Base-by-base conservation (phyloP, 208 protist species). In the Acanthamoeba castellanii region DNA sequence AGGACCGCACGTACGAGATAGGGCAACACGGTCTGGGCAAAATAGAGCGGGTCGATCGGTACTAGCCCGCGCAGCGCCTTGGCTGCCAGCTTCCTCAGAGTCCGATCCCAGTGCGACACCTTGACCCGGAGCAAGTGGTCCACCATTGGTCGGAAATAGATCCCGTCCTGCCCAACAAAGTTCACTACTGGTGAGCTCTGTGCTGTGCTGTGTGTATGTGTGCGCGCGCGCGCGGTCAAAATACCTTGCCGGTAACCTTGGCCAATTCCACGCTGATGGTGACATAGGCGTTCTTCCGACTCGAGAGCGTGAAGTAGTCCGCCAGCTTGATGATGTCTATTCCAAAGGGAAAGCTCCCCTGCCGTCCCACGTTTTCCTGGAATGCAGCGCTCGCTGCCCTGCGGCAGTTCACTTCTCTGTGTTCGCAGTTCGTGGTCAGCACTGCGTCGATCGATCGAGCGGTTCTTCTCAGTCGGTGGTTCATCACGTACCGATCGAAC, bases 241-340 rank as follows among this genome's bases (percentile, higher is more conserved):
- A 37, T 74, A 74, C 66, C 66, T 74, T 74, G 66, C 66, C 66
- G 3, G 50, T 94, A 3, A 95, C 8, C 70, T 84, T 25, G n/a
- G 95, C 96, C n/a, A 98, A 94, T 9, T 90, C 90, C 9, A 96
- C 96, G 18, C 98, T 97, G 13, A 99, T 97, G 6, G 94, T 95
- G 16, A 97, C 95, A 96, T 99, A 99, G 9, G 99, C 97, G 92
- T 99, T 95, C 45, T 95, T 95, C n/a, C 98, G 92, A 55, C 98
- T 98, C 37, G 98, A 97, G 22, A 99, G 97, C 0, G 99, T 95
- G 94, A 99, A 99, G 96, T 99, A 99, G 97, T 99, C 99, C 34
- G 99, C 99, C 13, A 95, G 96, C 8, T 98, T 99, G 20, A 99
- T 97, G 47, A 99, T 98, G 76, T 98, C 98, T 95, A 99, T 99